phyloP scores from a whole-genome alignment of 352 stramenopile genomes.

The Aphanomyces invadans region DNA sequence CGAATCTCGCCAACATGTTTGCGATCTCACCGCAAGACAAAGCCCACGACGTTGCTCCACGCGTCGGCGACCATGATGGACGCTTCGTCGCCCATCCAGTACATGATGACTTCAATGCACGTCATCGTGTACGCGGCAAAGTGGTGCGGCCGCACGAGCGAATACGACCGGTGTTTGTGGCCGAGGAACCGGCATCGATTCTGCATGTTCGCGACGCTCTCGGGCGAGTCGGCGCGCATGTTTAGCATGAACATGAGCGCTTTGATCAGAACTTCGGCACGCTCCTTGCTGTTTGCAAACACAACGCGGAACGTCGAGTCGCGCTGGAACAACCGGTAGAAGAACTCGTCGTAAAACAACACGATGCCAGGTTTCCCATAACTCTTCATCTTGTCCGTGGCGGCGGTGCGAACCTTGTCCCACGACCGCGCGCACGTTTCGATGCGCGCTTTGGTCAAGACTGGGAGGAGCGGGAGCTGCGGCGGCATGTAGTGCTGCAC shows the following conservation, averaged over 20 bases:
- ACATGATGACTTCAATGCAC: slow-evolving; percentile 16
- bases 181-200: slow-evolving; percentile 20
- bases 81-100: slow-evolving; percentile 14
- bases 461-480: slow-evolving; percentile 15
- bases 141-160: slow-evolving; percentile 14
- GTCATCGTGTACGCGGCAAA: slow-evolving; percentile 17
- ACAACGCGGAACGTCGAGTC: slow-evolving; percentile 6
- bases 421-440: background rate
- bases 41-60: slow-evolving; percentile 14
- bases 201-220: slow-evolving; percentile 2
- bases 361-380: slow-evolving; percentile 22
- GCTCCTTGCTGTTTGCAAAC: slow-evolving; percentile 10
- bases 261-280: slow-evolving; percentile 18
- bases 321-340: slow-evolving; percentile 18
- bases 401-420: background rate
- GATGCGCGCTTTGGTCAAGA: slow-evolving; percentile 7
- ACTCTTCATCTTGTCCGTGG: slow-evolving; percentile 19
- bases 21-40: background rate
- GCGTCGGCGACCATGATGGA: background rate
- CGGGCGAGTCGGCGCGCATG: background rate
- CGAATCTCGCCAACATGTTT: no score
- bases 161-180: slow-evolving; percentile 5
- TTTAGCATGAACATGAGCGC: slow-evolving; percentile 12
- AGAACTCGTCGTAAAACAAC: slow-evolving; percentile 23
- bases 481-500: slow-evolving; percentile 22